Base-by-base conservation (phyloP, 2,329 filamentous ascomycete species). In the Monascus ruber region DNA sequence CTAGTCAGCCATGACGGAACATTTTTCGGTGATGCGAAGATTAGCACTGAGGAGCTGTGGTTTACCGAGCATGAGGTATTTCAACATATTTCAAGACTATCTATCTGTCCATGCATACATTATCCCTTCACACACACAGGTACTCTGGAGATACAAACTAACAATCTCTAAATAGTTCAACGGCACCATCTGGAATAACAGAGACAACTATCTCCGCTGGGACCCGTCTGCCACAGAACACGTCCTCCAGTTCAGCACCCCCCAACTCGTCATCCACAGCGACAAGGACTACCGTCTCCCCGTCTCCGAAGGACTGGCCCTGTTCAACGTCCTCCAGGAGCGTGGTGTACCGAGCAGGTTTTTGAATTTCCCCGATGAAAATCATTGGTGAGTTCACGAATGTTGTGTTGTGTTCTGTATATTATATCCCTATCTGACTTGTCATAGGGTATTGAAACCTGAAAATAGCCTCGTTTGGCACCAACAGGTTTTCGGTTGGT, bases 391-490 rank as follows among this genome's bases (percentile, higher is more conserved):
- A 41, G 55, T 47, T 10, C 8, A 10, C 27, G 26, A 26, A 26
- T 17, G 8, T 24, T 29, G 25, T 8, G 32, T 24, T 24, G 9
- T 33, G 31, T 11, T 24, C 26, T 33, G 4, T 9, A 35, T 27
- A 6, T 32, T 25, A 32, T 35, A 5, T n/a, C 36, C 24, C 31
- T 26, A 3, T 11, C 17, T 26, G 25, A n/a, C 8, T 8, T n/a
- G 24, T 4, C 33, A 24, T 38, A 63, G 84, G 84, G 86, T 94
- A 2, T 52, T 88, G 34, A 89, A 91, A 53, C 82, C 80, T 0
- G 87, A 94, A 62, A 94, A 94, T 60, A 83, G 79, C n/a, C 64
- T 94, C 11, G 74, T 89, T 4, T 94, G 88, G 88, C 85, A 94
- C 52, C 75, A 76, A 44, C 83, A 86, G 55, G 86, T 94, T 10